phyloP scores from a whole-genome alignment of 352 stramenopile genomes.

The Saprolegnia parasitica region DNA sequence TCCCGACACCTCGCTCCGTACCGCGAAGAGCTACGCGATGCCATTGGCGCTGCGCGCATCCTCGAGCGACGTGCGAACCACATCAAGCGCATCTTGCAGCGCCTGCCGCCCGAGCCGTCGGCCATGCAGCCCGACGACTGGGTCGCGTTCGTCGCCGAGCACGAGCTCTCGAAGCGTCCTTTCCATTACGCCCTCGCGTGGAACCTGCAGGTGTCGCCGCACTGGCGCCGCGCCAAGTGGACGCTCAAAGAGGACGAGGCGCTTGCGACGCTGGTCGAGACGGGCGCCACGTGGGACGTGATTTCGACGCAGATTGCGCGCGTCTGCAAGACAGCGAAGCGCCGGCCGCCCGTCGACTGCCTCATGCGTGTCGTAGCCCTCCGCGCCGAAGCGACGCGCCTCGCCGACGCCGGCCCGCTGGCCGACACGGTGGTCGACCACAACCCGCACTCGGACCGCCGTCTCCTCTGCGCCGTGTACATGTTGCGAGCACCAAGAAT shows the following conservation, averaged over 20 bases:
- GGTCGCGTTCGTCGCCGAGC: not conserved
- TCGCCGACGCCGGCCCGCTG: not conserved
- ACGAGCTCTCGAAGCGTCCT: no score
- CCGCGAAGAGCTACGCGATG: not conserved
- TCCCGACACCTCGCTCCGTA: not conserved
- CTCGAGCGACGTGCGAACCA: not conserved
- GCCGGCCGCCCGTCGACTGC: not conserved
- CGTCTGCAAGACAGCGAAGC: not conserved
- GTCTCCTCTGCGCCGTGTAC: not conserved
- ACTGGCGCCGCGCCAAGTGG: constrained; percentile 4
- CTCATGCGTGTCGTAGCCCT: not conserved
- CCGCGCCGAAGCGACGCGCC: not conserved
- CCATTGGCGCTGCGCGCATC: not conserved
- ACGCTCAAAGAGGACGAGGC: not conserved
- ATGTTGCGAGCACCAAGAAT: not conserved
- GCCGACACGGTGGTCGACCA: not conserved
- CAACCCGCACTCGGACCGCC: not conserved
- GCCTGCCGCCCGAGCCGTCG: not conserved
- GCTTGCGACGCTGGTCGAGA: not conserved
- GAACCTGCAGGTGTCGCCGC: not conserved
- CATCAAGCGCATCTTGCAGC: not conserved
- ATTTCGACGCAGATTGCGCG: not conserved
- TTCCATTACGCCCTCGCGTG: not conserved
- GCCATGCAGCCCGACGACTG: not conserved
- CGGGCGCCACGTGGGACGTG: not conserved